phyloP scores from a whole-genome alignment of 179 eudicot species.

The Corrigiola litoralis region DNA sequence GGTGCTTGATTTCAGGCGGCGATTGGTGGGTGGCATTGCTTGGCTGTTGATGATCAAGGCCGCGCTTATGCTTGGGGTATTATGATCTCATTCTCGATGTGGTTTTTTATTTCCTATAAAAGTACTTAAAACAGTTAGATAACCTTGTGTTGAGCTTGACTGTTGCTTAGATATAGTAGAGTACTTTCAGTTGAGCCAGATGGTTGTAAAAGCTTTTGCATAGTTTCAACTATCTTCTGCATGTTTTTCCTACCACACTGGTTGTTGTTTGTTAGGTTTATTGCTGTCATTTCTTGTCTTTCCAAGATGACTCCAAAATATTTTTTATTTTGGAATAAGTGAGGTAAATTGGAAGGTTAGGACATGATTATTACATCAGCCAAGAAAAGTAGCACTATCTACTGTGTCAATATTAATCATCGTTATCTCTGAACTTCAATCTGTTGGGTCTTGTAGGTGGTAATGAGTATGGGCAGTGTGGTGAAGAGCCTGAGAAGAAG shows the following conservation, averaged over 20 bases:
- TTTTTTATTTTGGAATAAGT: background rate
- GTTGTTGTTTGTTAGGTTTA: background rate
- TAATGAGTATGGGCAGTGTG: conserved; percentile 98
- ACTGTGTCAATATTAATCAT: background rate
- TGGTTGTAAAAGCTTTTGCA: too few relatives aligned
- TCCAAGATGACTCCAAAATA: background rate
- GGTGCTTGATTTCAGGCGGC: conserved; percentile 66
- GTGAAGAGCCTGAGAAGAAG: conserved; percentile 88
- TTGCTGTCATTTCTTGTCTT: background rate
- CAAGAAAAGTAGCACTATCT: background rate
- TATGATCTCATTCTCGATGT: background rate
- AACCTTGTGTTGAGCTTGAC: background rate
- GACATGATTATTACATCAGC: background rate
- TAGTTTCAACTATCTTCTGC: too few relatives aligned
- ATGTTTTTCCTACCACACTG: too few relatives aligned
- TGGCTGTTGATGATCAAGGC: conserved; percentile 99
- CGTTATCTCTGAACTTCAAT: too few relatives aligned
- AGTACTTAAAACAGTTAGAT: too few relatives aligned
- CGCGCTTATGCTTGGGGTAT: conserved; percentile 98
- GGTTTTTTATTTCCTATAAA: background rate
- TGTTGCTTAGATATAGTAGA: too few relatives aligned
- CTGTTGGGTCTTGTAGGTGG: conserved; percentile 51
- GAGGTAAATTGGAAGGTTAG: background rate
- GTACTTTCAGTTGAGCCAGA: too few relatives aligned
- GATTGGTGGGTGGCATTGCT: conserved; percentile 99